Base-by-base conservation (phyloP, 2,329 filamentous ascomycete genomes). In the Aspergillus unguis region DNA sequence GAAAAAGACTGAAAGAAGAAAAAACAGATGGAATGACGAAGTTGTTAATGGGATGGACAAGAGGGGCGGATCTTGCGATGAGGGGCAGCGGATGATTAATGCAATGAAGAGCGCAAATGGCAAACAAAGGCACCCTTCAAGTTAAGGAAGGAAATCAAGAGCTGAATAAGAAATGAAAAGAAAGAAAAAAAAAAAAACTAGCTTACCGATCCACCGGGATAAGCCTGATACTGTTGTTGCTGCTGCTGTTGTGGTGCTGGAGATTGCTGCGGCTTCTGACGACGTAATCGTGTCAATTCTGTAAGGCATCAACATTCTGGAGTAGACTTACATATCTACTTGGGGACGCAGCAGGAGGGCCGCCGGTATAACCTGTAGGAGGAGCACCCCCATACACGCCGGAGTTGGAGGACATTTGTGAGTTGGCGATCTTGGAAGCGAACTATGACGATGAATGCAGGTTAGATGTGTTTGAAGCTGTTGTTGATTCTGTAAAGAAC, bases 201-300 rank as follows among this genome's bases (percentile, higher is more conserved):
- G 65, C 71, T 69, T 73, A 73, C 71, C 65, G 69, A 61, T 51
- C 53, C 55, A 59, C 63, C 65, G 56, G 65, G 76, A 66, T 80
- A 84, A 59, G 80, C 76, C 72, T 83, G 80, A 70, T 84, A 83
- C 63, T 76, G 73, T 60, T 79, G 75, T 47, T 50, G 50, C 48
- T 54, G 56, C 50, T 53, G 58, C 31, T 51, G 50, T 40, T 59
- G 54, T 33, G 51, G 37, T 26, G 38, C 32, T 36, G 33, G 26
- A 17, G 33, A 42, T 27, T 51, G 49, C 36, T 44, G 25, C 28
- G 26, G 49, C 29, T 44, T 25, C 25, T 46, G 48, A n/a, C 6
- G 28, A 40, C 32, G 35, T 23, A 37, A 41, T 43, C 47, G 10
- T 31, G 37, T 49, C 32, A 44, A 44, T 17, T 44, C 35, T 29